Evolutionary conservation across 2,329 filamentous ascomycete species (phyloP), one percentile per base, ranked within the genome.

Genomic region (Talaromyces atroroseus): DNA sequence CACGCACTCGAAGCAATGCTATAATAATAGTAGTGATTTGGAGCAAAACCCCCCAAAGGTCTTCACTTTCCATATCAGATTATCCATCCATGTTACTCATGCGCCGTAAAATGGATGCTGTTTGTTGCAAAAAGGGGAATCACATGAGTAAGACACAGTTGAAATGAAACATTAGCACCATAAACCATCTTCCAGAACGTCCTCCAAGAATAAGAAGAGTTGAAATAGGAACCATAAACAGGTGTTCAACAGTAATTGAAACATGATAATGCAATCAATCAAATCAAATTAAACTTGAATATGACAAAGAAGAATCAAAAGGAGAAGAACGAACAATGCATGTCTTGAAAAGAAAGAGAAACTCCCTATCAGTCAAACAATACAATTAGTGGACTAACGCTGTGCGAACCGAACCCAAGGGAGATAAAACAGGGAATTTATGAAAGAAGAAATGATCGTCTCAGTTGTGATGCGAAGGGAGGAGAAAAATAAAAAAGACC

Each of bases 401-500:
- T 64, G 63, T 64, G 62, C 56, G 48, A 54, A 50, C 46, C 51
- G 51, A 49, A 48, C 23, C 50, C 38, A 59, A 60, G 59, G 60
- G 54, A 53, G 47, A 48, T 51, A 48, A 55, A 64, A 63, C 58
- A 52, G 61, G 59, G 58, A 58, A 56, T 61, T 57, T 65, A 52
- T 49, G 52, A 61, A 58, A 56, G 52, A 59, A 61, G 26, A 49
- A 50, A 56, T 52, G 23, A 49, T 44, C 57, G 45, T 54, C 29
- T 54, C 51, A 53, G 51, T 40, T 54, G 51, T 38, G 62, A 70
- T 67, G 63, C 60, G 54, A 65, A 63, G 52, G 47, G 51, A 57
- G 67, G 65, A 65, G 60, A 64, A 66, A 65, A 68, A 62, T 63
- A 66, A 65, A 68, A 62, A 64, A 68, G 65, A 38, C 67, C 68